Percentiles rank a stretch among this genome's conserved stretches.
Conservation (phyloP, 495 filamentous ascomycete genomes). For the Amorphotheca resinae region DNA sequence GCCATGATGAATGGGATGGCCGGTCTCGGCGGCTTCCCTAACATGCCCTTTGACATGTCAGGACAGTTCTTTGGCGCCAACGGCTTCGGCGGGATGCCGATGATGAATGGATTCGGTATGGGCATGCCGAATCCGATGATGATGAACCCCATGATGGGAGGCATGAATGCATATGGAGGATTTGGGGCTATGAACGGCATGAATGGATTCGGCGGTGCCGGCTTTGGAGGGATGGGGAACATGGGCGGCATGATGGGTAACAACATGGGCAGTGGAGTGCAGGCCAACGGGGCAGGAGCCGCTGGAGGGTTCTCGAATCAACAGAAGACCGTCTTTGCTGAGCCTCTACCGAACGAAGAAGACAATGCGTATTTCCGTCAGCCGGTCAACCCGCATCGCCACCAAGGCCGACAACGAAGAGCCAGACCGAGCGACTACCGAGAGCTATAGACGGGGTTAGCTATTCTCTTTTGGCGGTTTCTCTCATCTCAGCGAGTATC, state of each 20-base stretch:
- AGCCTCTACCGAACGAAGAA: conserved; percentile 56
- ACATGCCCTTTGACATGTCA: conserved; percentile 26
- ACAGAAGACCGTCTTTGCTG: conserved; percentile 53
- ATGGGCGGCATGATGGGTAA: conserved; percentile 20
- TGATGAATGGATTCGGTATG: conserved; percentile 23
- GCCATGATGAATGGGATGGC: conserved; percentile 28
- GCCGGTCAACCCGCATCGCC: conserved; percentile 88
- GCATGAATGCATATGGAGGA: conserved; percentile 24
- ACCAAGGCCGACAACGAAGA: conserved; percentile 64
- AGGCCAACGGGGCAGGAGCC: conserved; percentile 24
- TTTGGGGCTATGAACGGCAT: conserved; percentile 40
- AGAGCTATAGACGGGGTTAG: conserved; percentile 52
- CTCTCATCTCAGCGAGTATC: too few species aligned
- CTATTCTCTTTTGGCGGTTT: too few species aligned
- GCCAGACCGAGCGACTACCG: conserved; percentile 80
- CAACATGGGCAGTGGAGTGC: conserved; percentile 12
- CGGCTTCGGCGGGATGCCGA: conserved; percentile 18
- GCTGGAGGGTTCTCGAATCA: conserved; percentile 51
- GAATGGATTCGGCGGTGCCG: conserved; percentile 18
- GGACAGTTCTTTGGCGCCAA: conserved; percentile 13
- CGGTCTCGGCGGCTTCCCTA: conserved; percentile 17
- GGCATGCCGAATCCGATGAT: conserved; percentile 40
- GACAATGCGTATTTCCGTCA: conserved; percentile 92
- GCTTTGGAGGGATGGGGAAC: conserved; percentile 16
- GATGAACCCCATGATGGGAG: conserved; percentile 12